Evolutionary conservation across 768 basidiomycete species (phyloP).

Genomic region (Tulasnella sp.): DNA sequence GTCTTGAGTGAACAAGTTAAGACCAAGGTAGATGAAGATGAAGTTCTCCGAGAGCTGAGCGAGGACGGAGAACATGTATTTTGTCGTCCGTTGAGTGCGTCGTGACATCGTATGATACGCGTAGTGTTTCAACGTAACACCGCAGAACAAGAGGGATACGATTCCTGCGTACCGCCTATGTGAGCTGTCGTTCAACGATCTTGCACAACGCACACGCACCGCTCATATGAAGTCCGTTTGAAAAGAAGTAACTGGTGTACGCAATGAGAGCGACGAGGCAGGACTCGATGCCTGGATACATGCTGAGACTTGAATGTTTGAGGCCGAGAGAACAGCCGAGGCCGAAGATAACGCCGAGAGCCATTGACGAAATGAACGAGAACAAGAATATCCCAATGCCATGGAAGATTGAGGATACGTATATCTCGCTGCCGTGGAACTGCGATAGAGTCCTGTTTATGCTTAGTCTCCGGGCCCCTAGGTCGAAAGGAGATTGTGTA

Average conservation of each 20-base stretch:
- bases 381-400: slow-evolving; percentile 96
- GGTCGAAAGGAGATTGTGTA: slow-evolving; percentile 19
- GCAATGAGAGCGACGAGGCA: slow-evolving; percentile 90
- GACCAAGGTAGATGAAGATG: slow-evolving; percentile 97
- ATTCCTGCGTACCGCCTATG: slow-evolving; percentile 45
- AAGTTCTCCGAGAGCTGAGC: slow-evolving; percentile 97
- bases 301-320: slow-evolving; percentile 81
- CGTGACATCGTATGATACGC: slow-evolving; percentile 99
- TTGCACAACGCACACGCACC: slow-evolving; percentile 23
- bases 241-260: slow-evolving; percentile 97
- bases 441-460: slow-evolving; percentile 66
- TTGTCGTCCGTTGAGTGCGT: slow-evolving; percentile 83
- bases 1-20: slow-evolving; percentile 88
- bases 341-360: slow-evolving; percentile 83
- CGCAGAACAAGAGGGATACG: slow-evolving; percentile 95
- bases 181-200: neutral
- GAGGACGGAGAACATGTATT: slow-evolving; percentile 90
- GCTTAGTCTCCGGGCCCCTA: neutral
- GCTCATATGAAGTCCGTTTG: slow-evolving; percentile 81
- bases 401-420: slow-evolving; percentile 79
- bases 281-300: slow-evolving; percentile 92
- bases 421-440: slow-evolving; percentile 80
- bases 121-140: slow-evolving; percentile 98
- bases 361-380: slow-evolving; percentile 91
- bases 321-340: slow-evolving; percentile 82